Evolutionary conservation across 2,329 filamentous ascomycete genomes (phyloP).

Genomic region (Periconia sp.): DNA sequence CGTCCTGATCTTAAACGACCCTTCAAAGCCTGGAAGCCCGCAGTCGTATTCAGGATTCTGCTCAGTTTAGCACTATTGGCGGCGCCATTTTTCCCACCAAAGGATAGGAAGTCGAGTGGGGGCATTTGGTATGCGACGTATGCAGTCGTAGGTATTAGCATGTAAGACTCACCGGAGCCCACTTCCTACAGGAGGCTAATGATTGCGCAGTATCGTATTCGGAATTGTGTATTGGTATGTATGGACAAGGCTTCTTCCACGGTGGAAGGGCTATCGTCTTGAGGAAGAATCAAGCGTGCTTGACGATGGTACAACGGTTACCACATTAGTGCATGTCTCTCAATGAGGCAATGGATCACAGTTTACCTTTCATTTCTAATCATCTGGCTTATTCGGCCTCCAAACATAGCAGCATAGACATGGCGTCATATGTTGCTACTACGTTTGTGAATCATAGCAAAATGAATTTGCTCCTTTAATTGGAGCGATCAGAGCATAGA

Average conservation of each 20-base stretch:
- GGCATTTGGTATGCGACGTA: constrained; percentile 60
- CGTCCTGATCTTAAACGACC: constrained; percentile 67
- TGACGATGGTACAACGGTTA: constrained; percentile 71
- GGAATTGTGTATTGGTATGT: constrained; percentile 72
- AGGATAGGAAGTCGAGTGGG: constrained; percentile 20
- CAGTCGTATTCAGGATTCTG: constrained; percentile 61
- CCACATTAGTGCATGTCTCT: constrained; percentile 55
- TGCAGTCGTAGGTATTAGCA: constrained; percentile 58
- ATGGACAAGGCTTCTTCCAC: constrained; percentile 68
- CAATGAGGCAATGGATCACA: constrained; percentile 9
- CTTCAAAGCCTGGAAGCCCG: constrained; percentile 69
- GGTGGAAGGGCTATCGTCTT: constrained; percentile 64
- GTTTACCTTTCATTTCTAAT: neutral
- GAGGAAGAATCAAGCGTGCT: constrained; percentile 67
- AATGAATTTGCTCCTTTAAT: too few species aligned
- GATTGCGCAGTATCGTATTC: constrained; percentile 57
- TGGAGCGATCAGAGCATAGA: too few species aligned
- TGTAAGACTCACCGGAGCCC: constrained; percentile 57
- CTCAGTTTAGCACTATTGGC: constrained; percentile 63
- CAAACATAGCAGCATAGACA: neutral
- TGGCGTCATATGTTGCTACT: too few species aligned
- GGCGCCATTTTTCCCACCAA: constrained; percentile 68
- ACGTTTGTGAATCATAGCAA: too few species aligned
- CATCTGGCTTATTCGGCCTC: too few species aligned
- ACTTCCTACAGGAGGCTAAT: constrained; percentile 1